Percentiles rank a stretch among this genome's conserved stretches.
phyloP scores from a whole-genome alignment of 495 filamentous ascomycete species.

The Aspergillus saccharolyticus region DNA sequence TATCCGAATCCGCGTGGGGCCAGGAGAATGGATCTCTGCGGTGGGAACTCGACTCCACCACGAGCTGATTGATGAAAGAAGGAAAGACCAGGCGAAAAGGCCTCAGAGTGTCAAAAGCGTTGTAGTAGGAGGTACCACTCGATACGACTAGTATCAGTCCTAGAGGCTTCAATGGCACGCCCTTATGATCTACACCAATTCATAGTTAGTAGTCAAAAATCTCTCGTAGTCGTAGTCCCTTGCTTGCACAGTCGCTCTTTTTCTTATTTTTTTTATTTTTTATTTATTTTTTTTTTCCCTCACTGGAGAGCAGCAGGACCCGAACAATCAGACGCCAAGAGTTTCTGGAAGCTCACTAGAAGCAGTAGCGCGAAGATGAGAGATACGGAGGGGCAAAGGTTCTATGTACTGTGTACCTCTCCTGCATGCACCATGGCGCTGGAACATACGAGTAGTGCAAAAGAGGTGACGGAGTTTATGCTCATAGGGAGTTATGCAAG shows the following conservation, averaged over 20 bases:
- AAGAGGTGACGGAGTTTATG: too few relatives aligned
- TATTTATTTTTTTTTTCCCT: too few relatives aligned
- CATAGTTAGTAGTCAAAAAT: too few relatives aligned
- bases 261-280: too few relatives aligned
- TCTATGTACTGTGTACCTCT: neutral
- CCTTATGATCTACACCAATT: neutral
- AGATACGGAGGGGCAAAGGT: neutral
- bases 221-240: too few relatives aligned
- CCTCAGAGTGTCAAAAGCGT: neutral
- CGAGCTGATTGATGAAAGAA: neutral
- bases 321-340: slow-evolving; percentile 8
- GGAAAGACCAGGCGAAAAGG: neutral
- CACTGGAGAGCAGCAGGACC: neutral
- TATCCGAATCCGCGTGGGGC: slow-evolving; percentile 8
- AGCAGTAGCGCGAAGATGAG: neutral
- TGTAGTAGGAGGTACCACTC: too few relatives aligned
- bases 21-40: neutral
- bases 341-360: slow-evolving; percentile 8
- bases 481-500: too few relatives aligned
- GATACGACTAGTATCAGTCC: too few relatives aligned
- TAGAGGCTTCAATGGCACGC: neutral
- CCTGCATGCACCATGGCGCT: neutral
- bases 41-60: neutral
- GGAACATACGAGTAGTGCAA: too few relatives aligned
- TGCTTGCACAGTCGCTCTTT: too few relatives aligned